phyloP scores from a whole-genome alignment of 768 basidiomycete genomes.

The Termitomyces sp. region DNA sequence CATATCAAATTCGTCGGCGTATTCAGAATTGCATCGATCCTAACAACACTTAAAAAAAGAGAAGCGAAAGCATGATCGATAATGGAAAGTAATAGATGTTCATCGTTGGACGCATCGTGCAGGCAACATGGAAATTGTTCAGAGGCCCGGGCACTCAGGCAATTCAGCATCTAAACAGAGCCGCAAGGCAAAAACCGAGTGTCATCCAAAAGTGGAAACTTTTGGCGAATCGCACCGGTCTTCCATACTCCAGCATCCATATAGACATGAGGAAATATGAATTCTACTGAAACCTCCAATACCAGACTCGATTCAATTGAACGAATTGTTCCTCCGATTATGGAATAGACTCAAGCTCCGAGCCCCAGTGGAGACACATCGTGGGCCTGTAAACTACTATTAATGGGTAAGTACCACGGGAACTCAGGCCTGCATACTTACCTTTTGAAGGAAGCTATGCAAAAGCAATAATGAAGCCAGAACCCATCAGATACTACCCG shows the following conservation, averaged over 20 bases:
- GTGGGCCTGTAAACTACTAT: background rate
- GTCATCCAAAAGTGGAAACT: background rate
- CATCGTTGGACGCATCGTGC: background rate
- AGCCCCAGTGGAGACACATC: background rate
- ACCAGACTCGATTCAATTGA: background rate
- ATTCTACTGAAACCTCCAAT: no score
- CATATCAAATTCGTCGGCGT: slow-evolving; percentile 5
- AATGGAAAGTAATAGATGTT: background rate
- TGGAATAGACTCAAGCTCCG: no score
- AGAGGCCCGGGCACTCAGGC: background rate
- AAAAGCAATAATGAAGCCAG: no score
- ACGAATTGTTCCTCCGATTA: background rate
- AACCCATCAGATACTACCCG: background rate
- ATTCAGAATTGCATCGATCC: no score
- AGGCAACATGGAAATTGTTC: background rate
- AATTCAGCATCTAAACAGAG: background rate
- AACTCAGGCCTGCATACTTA: background rate
- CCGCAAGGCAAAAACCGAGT: background rate
- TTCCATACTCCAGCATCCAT: background rate
- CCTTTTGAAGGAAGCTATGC: background rate
- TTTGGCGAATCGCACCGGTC: background rate
- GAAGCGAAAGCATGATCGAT: background rate
- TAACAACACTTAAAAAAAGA: background rate
- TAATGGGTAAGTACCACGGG: background rate
- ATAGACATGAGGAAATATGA: background rate